Conservation (phyloP, 768 basidiomycete genomes). For the Tulasnella sp. region DNA sequence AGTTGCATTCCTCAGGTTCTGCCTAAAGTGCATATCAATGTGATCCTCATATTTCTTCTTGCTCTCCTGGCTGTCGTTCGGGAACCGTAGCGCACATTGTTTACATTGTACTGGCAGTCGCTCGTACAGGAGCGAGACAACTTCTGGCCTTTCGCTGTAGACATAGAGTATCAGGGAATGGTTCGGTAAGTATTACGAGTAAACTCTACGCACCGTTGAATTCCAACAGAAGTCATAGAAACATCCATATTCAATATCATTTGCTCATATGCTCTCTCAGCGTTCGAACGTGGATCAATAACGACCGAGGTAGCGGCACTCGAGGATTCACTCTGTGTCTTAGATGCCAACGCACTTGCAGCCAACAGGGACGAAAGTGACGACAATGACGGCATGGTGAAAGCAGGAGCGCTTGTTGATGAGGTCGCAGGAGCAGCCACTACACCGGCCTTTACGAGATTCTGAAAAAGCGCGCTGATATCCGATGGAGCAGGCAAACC, state of each 20-base stretch:
- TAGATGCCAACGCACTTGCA: not conserved
- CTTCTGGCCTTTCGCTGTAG: conserved; percentile 46
- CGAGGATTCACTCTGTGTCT: conserved; percentile 6
- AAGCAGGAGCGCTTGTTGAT: not conserved
- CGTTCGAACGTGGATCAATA: conserved; percentile 37
- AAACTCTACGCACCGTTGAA: conserved; percentile 46
- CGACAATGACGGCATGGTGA: conserved; percentile 8
- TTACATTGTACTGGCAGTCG: conserved; percentile 76
- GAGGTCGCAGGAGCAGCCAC: conserved; percentile 43
- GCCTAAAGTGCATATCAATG: conserved; percentile 92
- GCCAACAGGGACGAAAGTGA: not conserved
- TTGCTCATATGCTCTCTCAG: conserved; percentile 47
- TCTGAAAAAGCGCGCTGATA: conserved; percentile 29
- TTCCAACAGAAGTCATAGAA: conserved; percentile 55
- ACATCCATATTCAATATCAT: conserved; percentile 50
- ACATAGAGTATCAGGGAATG: not conserved
- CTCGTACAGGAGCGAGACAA: conserved; percentile 60
- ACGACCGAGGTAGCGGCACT: not conserved
- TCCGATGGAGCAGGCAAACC: conserved; percentile 23
- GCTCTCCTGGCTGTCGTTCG: conserved; percentile 50
- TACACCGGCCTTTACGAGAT: conserved; percentile 70
- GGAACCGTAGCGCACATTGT: conserved; percentile 85
- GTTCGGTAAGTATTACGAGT: not conserved
- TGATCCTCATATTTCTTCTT: conserved; percentile 77
- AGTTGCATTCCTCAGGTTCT: conserved; percentile 68